Conservation (phyloP, 2,329 filamentous ascomycete genomes). For the Xylariaceae sp. region DNA sequence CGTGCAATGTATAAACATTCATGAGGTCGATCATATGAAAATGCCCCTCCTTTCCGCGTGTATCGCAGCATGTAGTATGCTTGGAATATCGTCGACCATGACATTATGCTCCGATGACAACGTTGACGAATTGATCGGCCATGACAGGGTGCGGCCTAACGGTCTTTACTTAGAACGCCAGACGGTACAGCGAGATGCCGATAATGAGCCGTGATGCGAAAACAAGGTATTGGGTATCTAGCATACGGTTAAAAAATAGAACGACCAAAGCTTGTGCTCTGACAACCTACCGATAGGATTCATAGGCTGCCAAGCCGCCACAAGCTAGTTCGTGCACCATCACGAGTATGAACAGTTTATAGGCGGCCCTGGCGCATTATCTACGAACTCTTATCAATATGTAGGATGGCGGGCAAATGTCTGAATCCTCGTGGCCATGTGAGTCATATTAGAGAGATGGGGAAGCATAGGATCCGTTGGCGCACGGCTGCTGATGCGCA, state of each 20-base stretch:
- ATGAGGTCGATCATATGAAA: neutral
- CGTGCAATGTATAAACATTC: slow-evolving; percentile 9
- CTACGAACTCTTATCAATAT: slow-evolving; percentile 19
- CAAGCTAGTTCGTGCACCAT: neutral
- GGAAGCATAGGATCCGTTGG: slow-evolving; percentile 47
- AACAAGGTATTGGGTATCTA: slow-evolving; percentile 11
- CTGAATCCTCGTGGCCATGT: slow-evolving; percentile 28
- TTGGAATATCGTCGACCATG: neutral
- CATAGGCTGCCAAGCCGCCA: neutral
- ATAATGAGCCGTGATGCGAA: slow-evolving; percentile 4
- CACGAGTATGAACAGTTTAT: neutral
- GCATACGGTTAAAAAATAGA: neutral
- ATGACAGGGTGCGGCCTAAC: neutral
- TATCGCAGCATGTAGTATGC: neutral
- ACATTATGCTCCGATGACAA: slow-evolving; percentile 1
- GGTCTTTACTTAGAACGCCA: slow-evolving; percentile 1
- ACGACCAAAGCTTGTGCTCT: neutral
- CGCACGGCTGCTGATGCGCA: slow-evolving; percentile 46
- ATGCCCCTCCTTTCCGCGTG: neutral
- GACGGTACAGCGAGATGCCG: slow-evolving; percentile 1
- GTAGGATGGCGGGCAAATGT: slow-evolving; percentile 23
- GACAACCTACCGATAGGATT: slow-evolving; percentile 10
- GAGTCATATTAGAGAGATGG: slow-evolving; percentile 44
- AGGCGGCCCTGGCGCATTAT: neutral
- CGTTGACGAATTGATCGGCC: neutral